Base-by-base conservation (phyloP, 495 filamentous ascomycete genomes). In the Neurospora tetraspora region DNA sequence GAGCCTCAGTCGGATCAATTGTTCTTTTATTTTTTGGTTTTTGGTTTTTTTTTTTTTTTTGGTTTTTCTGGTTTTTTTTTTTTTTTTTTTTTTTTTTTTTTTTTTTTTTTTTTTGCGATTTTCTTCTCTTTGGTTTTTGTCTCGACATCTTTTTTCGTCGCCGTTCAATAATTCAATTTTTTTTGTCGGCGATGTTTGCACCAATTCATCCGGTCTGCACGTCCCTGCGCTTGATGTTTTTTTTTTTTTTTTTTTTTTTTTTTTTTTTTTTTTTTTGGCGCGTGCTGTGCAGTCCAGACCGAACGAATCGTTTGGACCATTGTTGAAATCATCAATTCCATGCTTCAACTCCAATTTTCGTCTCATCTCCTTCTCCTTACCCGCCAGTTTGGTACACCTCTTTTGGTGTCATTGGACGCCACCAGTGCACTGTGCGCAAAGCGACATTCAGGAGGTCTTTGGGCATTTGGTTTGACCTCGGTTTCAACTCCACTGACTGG, bases 1-100 rank as follows among this genome's bases (percentile, higher is more conserved):
- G 53, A 65, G 53, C 53, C 53, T 65, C 5, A 5, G 79, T 77
- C 27, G 72, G 70, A 37, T 74, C 76, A 16, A 76, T 47, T 36
- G 76, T 73, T 78, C 72, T 39, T 69, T 34, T 4, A 4, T 34
- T 34, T 34, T 34, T 0, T 37, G 9, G 4, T 34, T 34, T 34
- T 34, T 34, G 9, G n/a, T n/a, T n/a, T n/a, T n/a, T n/a, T n/a
- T n/a, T n/a, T 73, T 31, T 73, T 70, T 38, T 39, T 20, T 37
- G 10, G 2, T 14, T 45, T 45, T 27, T n/a, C n/a, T n/a, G n/a
- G n/a, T 34, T 4, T 34, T 34, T 34, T 34, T 34, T 0, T 34
- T 34, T 34, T 34, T 34, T n/a, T n/a, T n/a, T n/a, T 34, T 4
- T 34, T 34, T 34, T 34, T 34, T 0, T 34, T 34, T 34, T 34